A percentile compares a stretch with the other conserved stretches of the same genome.
Conservation (phyloP, 345 rosid species). For the Moricandia arvensis region DNA sequence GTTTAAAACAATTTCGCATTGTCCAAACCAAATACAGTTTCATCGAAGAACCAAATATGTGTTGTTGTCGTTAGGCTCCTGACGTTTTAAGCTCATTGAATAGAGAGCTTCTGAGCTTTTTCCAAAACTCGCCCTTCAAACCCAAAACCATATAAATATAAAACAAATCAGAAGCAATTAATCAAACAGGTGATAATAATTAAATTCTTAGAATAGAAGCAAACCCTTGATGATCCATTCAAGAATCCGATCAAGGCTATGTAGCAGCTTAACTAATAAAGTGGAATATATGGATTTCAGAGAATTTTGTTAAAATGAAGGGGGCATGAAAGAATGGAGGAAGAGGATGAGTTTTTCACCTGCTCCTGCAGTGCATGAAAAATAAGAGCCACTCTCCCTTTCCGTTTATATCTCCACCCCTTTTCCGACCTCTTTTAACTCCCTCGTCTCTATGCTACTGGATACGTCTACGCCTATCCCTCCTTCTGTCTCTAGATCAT, state of each 20-base stretch:
- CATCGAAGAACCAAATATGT: background rate
- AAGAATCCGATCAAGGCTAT: background rate
- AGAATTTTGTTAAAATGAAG: background rate
- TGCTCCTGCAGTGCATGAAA: background rate
- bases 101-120: background rate
- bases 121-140: background rate
- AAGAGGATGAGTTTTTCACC: background rate
- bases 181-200: background rate
- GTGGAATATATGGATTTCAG: background rate
- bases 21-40: background rate
- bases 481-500: background rate
- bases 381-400: background rate
- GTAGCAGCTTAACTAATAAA: background rate
- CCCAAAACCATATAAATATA: background rate
- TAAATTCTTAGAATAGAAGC: background rate
- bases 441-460: background rate
- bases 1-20: background rate
- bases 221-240: background rate
- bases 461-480: background rate
- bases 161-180: background rate
- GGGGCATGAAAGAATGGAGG: background rate
- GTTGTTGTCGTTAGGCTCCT: background rate
- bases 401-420: background rate
- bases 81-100: background rate
- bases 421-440: background rate